These are phyloP conservation scores for Sergeia podlipaevii DNA, from an alignment of 208 protist genomes.

Conservation along the genomic window DNA sequence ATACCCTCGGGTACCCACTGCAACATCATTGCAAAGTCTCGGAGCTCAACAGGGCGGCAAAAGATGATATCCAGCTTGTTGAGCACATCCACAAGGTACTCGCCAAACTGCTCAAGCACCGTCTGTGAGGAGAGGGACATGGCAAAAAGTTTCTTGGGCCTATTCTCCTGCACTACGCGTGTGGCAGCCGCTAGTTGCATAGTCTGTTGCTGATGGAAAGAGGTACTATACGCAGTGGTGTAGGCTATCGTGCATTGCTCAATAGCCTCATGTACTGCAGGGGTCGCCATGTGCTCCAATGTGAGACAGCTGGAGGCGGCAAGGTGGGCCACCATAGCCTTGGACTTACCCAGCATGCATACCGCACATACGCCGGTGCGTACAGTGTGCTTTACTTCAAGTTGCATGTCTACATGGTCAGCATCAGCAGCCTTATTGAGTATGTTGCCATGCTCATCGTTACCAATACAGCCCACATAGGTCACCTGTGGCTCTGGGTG, in stretches of 20 bases:
- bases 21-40: slow-evolving; percentile 40
- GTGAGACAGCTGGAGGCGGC: slow-evolving; percentile 87
- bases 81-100: slow-evolving; percentile 59
- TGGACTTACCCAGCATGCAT: slow-evolving; percentile 64
- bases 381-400: slow-evolving; percentile 23
- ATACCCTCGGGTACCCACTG: slow-evolving; percentile 42
- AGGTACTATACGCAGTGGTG: slow-evolving; percentile 87
- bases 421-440: slow-evolving; percentile 26
- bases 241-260: slow-evolving; percentile 31
- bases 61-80: slow-evolving; percentile 91
- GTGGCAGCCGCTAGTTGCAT: slow-evolving; percentile 39
- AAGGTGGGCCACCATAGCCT: slow-evolving; percentile 84
- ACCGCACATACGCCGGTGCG: slow-evolving; percentile 92
- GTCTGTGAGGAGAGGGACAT: slow-evolving; percentile 91
- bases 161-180: slow-evolving; percentile 29
- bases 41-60: slow-evolving; percentile 90
- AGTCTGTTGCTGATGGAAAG: slow-evolving; percentile 53
- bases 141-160: slow-evolving; percentile 61
- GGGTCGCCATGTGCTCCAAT: slow-evolving; percentile 18
- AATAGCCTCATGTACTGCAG: slow-evolving; percentile 29
- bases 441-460: slow-evolving; percentile 66
- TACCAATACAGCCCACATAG: slow-evolving; percentile 79
- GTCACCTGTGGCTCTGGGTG: not conserved
- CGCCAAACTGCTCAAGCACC: slow-evolving; percentile 87
- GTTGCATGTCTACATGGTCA: slow-evolving; percentile 40